These are phyloP conservation scores for Calonectria fujianensis DNA, from an alignment of 2,329 filamentous ascomycete species.

Conservation along the genomic window DNA sequence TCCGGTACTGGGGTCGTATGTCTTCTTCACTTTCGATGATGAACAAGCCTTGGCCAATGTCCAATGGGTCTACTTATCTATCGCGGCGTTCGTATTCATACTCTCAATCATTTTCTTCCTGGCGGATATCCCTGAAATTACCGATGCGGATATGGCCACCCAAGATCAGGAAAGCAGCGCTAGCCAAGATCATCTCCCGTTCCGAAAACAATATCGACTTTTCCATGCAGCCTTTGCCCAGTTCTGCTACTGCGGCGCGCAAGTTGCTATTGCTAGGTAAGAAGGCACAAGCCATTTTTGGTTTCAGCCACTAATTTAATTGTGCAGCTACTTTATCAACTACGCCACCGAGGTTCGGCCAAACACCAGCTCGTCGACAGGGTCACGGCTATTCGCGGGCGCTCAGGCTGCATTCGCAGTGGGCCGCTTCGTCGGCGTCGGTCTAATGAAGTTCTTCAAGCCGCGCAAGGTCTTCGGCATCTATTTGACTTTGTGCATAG, in stretches of 20 bases:
- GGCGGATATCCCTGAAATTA: constrained; percentile 82
- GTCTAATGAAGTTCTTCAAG: constrained; percentile 79
- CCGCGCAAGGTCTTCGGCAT: constrained; percentile 81
- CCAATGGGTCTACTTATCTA: constrained; percentile 85
- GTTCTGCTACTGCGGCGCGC: constrained; percentile 86
- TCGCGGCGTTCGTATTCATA: constrained; percentile 81
- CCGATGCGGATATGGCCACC: constrained; percentile 76
- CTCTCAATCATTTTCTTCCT: constrained; percentile 80
- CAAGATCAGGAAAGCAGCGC: constrained; percentile 74
- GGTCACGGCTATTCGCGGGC: constrained; percentile 81
- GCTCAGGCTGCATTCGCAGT: constrained; percentile 84
- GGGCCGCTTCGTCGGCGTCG: constrained; percentile 81
- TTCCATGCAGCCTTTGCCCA: constrained; percentile 86
- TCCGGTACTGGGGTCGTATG: constrained; percentile 82
- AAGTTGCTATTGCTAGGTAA: constrained; percentile 74
- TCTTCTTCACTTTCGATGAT: constrained; percentile 80
- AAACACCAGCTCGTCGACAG: constrained; percentile 69
- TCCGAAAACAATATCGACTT: constrained; percentile 82
- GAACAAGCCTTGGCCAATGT: constrained; percentile 77
- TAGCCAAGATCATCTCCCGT: constrained; percentile 75
- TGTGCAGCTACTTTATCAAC: constrained; percentile 80
- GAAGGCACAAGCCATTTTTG: neutral
- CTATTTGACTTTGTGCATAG: constrained; percentile 78
- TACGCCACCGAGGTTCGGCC: constrained; percentile 77
- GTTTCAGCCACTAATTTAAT: neutral